These are phyloP conservation scores for Globisporangium paddicum DNA, from an alignment of 352 stramenopile genomes.

Conservation along the genomic window DNA sequence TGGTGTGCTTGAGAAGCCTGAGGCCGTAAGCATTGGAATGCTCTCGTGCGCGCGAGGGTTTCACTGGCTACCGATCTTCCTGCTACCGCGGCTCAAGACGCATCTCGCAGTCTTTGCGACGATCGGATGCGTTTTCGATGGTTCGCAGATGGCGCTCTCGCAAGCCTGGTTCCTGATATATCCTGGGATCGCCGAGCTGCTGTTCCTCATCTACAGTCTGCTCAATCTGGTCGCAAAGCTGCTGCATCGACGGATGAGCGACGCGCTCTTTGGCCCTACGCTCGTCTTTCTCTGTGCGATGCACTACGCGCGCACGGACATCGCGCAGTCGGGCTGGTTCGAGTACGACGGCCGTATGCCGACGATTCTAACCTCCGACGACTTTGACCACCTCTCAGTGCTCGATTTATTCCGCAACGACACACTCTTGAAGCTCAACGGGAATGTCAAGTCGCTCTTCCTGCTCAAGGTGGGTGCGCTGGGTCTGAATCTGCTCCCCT, in stretches of 20 bases:
- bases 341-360: neutral
- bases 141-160: constrained; percentile 8
- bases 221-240: constrained; percentile 19
- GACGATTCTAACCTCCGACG: neutral
- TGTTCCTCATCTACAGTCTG: constrained; percentile 22
- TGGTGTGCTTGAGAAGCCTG: neutral
- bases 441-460: constrained; percentile 11
- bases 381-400: neutral
- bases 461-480: neutral
- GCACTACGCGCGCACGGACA: constrained; percentile 5
- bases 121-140: constrained; percentile 19
- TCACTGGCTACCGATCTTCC: constrained; percentile 9
- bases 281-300: constrained; percentile 14
- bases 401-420: neutral
- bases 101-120: constrained; percentile 23
- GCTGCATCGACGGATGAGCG: constrained; percentile 15
- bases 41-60: constrained; percentile 15
- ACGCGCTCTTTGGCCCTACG: constrained; percentile 19
- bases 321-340: neutral
- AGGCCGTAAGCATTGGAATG: constrained; percentile 13
- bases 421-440: constrained; percentile 5
- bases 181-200: constrained; percentile 18
- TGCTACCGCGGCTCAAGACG: constrained; percentile 18
- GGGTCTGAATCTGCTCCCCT: constrained; percentile 2
- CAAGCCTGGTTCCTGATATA: constrained; percentile 30